These are phyloP conservation scores for Lichenothelia convexa DNA, from an alignment of 495 filamentous ascomycete species.

Conservation along the genomic window DNA sequence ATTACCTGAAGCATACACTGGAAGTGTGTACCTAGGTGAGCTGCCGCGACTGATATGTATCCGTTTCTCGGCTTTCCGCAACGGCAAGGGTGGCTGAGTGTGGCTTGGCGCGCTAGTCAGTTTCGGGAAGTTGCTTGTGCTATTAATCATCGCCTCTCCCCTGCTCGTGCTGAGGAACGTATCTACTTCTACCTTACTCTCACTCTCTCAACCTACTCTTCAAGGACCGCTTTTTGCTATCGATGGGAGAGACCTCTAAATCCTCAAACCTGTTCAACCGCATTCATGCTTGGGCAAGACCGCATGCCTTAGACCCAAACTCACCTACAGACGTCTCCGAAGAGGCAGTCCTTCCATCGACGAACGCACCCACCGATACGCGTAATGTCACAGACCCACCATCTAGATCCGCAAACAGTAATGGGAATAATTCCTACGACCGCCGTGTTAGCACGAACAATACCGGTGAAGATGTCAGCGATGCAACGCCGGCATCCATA, in stretches of 20 bases:
- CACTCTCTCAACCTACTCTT: not conserved
- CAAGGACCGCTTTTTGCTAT: constrained; percentile 14
- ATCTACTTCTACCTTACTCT: not conserved
- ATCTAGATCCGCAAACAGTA: not conserved
- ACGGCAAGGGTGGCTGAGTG: too few relatives aligned
- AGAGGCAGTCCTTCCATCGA: constrained; percentile 3
- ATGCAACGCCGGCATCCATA: constrained; percentile 12
- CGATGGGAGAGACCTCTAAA: constrained; percentile 48
- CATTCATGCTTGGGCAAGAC: constrained; percentile 38
- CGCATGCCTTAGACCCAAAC: constrained; percentile 31
- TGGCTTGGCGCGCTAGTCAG: too few relatives aligned
- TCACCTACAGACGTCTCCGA: constrained; percentile 1
- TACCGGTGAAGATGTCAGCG: constrained; percentile 20
- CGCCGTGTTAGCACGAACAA: constrained; percentile 15
- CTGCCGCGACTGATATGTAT: too few relatives aligned
- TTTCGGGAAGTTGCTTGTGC: too few relatives aligned
- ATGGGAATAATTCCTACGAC: constrained; percentile 6
- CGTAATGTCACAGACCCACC: constrained; percentile 7
- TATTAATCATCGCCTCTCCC: too few relatives aligned
- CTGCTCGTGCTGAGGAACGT: too few relatives aligned
- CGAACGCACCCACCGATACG: not conserved
- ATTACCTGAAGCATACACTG: too few relatives aligned
- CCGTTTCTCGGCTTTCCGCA: too few relatives aligned
- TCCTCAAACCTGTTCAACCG: constrained; percentile 34
- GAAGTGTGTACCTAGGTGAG: too few relatives aligned